Evolutionary conservation across 2,329 filamentous ascomycete species (phyloP).

Genomic region (Capronia americana): DNA sequence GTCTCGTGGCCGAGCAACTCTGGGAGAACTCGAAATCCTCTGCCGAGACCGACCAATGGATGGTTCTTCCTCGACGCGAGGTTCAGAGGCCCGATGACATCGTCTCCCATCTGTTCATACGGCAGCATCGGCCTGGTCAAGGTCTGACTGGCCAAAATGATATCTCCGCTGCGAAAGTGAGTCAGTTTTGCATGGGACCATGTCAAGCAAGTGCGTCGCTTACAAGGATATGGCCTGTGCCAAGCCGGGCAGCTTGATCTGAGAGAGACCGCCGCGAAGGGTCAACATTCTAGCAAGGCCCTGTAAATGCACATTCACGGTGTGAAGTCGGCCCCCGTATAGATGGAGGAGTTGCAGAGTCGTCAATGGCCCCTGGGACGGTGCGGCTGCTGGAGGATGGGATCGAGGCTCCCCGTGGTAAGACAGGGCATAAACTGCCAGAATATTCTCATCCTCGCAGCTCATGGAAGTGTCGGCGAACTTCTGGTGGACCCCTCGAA

Average conservation of each 20-base stretch:
- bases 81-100: slow-evolving; percentile 33
- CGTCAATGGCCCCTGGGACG: slow-evolving; percentile 46
- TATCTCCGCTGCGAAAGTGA: slow-evolving; percentile 30
- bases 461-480: slow-evolving; percentile 44
- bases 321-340: slow-evolving; percentile 46
- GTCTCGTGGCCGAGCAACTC: slow-evolving; percentile 23
- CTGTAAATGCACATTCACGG: slow-evolving; percentile 45
- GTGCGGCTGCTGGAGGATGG: slow-evolving; percentile 35
- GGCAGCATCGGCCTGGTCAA: slow-evolving; percentile 39
- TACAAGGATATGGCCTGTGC: slow-evolving; percentile 46
- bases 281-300: slow-evolving; percentile 47
- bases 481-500: slow-evolving; percentile 46
- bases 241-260: slow-evolving; percentile 47
- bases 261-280: slow-evolving; percentile 47
- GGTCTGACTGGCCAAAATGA: slow-evolving; percentile 41
- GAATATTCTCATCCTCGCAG: slow-evolving; percentile 45
- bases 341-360: slow-evolving; percentile 48
- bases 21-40: slow-evolving; percentile 39
- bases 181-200: slow-evolving; percentile 8
- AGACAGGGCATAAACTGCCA: slow-evolving; percentile 47
- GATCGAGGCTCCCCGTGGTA: slow-evolving; percentile 42
- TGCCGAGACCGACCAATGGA: slow-evolving; percentile 38
- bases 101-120: slow-evolving; percentile 39
- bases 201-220: slow-evolving; percentile 1
- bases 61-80: slow-evolving; percentile 41